These are phyloP conservation scores for Mortierella sp. DNA, from an alignment of 371 early-diverging fungal genomes.

Conservation along the genomic window DNA sequence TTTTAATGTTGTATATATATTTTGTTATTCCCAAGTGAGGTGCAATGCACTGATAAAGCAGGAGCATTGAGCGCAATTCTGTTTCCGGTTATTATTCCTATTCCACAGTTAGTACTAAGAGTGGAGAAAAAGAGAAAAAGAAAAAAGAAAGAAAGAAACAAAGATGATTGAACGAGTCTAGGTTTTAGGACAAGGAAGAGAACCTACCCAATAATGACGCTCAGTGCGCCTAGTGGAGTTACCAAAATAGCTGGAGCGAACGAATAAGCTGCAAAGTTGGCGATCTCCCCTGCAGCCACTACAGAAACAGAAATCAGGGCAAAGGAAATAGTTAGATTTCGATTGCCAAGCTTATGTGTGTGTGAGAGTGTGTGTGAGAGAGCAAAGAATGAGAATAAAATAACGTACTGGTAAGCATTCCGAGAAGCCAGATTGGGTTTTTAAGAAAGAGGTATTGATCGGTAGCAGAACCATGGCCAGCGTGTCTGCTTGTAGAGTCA, in stretches of 20 bases:
- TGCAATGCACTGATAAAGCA: neutral
- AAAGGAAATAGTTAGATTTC: no score
- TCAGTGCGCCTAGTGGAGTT: conserved; percentile 94
- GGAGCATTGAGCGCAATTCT: conserved; percentile 69
- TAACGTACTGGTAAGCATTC: conserved; percentile 85
- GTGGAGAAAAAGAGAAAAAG: conserved; percentile 68
- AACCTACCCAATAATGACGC: conserved; percentile 79
- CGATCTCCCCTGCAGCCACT: conserved; percentile 92
- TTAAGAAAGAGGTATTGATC: conserved; percentile 83
- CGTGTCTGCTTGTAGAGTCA: conserved; percentile 65
- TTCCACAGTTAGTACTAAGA: conserved; percentile 81
- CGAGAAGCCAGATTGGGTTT: conserved; percentile 92
- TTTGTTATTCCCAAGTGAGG: conserved; percentile 12
- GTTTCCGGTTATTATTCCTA: conserved; percentile 23
- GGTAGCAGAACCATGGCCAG: conserved; percentile 66
- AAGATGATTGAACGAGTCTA: conserved; percentile 56
- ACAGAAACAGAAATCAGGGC: neutral
- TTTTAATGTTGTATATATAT: neutral
- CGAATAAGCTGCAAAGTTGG: conserved; percentile 95
- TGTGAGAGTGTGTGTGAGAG: neutral
- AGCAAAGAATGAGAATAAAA: neutral
- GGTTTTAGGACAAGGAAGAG: conserved; percentile 65
- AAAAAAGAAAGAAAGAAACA: conserved; percentile 54
- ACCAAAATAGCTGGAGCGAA: conserved; percentile 96
- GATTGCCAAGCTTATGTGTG: no score